A percentile compares a stretch with the other conserved stretches of the same genome.
Evolutionary conservation across 768 basidiomycete genomes (phyloP).

Genomic region (Cystofilobasidium ferigula): DNA sequence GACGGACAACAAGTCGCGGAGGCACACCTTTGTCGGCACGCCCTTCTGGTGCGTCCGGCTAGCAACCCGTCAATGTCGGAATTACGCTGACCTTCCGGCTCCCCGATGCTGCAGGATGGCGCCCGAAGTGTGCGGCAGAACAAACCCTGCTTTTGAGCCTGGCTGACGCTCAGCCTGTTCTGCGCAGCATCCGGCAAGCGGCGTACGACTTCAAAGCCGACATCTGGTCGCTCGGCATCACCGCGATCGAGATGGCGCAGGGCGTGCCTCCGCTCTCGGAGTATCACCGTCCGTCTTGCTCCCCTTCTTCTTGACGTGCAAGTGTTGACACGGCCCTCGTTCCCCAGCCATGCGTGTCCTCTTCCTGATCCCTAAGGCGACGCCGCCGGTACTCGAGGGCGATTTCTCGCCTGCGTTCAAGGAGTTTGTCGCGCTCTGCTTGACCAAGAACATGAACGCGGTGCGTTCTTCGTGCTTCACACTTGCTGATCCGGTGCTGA

Average conservation of each 20-base stretch:
- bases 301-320: not conserved
- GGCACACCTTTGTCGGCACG: conserved; percentile 84
- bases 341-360: conserved; percentile 67
- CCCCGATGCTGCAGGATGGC: conserved; percentile 43
- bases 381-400: conserved; percentile 80
- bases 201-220: conserved; percentile 94
- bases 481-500: not conserved
- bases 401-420: conserved; percentile 75
- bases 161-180: not conserved
- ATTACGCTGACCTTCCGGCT: not conserved
- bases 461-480: not conserved
- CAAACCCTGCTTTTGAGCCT: not conserved
- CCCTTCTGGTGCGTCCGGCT: conserved; percentile 38
- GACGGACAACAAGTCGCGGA: conserved; percentile 62
- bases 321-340: not conserved
- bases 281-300: conserved; percentile 63
- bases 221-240: conserved; percentile 96
- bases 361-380: conserved; percentile 94
- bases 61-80: conserved; percentile 96
- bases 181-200: conserved; percentile 67
- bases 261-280: conserved; percentile 94
- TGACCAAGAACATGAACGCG: conserved; percentile 62
- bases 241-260: conserved; percentile 94
- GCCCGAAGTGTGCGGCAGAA: conserved; percentile 56
- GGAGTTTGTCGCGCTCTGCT: conserved; percentile 77